These are phyloP conservation scores for Naganishia sp. DNA, from an alignment of 1,284 basidiomycete genomes.

Conservation along the genomic window DNA sequence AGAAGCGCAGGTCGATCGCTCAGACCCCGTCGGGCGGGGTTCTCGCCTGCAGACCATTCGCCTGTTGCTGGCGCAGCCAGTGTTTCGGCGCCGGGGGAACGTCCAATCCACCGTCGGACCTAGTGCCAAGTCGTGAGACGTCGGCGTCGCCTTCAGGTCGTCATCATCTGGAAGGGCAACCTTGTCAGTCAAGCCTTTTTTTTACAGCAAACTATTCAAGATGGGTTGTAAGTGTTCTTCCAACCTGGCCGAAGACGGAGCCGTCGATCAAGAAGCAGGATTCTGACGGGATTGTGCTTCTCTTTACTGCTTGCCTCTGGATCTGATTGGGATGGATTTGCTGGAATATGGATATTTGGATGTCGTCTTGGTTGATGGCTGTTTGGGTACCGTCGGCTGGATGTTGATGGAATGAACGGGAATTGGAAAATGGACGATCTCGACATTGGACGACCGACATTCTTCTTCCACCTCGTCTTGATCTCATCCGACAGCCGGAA, in stretches of 20 bases:
- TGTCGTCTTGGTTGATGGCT: constrained; percentile 6
- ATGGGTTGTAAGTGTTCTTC: constrained; percentile 53
- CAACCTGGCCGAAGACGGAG: neutral
- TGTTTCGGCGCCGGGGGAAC: neutral
- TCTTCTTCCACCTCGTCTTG: neutral
- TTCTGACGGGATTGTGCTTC: constrained; percentile 10
- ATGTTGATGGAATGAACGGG: neutral
- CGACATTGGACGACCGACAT: neutral
- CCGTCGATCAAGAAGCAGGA: neutral
- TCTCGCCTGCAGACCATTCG: neutral
- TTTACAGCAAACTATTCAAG: constrained; percentile 41
- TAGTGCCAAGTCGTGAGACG: neutral
- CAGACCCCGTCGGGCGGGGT: too few species aligned
- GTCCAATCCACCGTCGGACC: neutral
- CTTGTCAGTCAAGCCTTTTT: constrained; percentile 7
- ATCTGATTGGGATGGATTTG: constrained; percentile 3
- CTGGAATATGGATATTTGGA: neutral
- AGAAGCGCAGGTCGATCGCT: too few species aligned
- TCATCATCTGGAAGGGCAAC: too few species aligned
- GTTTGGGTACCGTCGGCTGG: neutral
- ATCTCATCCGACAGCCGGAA: constrained; percentile 63
- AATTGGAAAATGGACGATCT: neutral
- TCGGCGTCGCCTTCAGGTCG: neutral
- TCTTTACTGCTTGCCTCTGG: constrained; percentile 6
- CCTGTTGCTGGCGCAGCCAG: neutral